Percentiles rank a stretch among this genome's conserved stretches.
phyloP scores from a whole-genome alignment of 495 filamentous ascomycete species.

The Copromyces sp. region DNA sequence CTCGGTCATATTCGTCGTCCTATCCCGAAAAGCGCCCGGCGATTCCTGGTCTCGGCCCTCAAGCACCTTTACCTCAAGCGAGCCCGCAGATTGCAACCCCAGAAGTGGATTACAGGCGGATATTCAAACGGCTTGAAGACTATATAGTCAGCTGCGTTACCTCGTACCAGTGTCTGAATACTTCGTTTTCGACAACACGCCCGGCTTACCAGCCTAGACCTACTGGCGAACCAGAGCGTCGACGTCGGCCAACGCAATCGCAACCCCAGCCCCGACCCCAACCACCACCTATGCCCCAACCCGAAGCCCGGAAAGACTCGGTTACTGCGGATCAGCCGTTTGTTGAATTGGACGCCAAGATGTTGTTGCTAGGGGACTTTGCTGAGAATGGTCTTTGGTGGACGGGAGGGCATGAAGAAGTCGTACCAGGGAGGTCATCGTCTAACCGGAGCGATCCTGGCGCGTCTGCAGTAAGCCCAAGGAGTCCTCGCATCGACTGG shows the following conservation, averaged over 20 bases:
- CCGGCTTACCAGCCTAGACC: conserved; percentile 14
- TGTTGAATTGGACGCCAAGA: conserved; percentile 58
- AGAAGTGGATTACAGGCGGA: conserved; percentile 24
- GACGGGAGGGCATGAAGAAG: conserved; percentile 49
- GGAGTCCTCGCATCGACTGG: conserved; percentile 72
- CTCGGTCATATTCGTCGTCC: conserved; percentile 31
- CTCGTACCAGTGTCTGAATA: conserved; percentile 60
- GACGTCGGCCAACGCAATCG: conserved; percentile 6
- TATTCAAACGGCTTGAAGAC: conserved; percentile 68
- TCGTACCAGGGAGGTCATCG: conserved; percentile 23
- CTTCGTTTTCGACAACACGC: conserved; percentile 49
- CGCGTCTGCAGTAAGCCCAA: conserved; percentile 41
- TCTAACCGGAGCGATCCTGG: conserved; percentile 25
- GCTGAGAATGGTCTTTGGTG: conserved; percentile 82
- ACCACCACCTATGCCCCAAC: neutral
- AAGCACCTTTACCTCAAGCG: conserved; percentile 2
- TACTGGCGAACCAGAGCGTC: conserved; percentile 6
- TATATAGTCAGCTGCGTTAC: conserved; percentile 61
- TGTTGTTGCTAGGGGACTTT: conserved; percentile 66
- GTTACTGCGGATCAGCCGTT: conserved; percentile 24
- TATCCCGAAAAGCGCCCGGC: conserved; percentile 26
- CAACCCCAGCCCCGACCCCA: neutral
- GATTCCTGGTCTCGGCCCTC: neutral
- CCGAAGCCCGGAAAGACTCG: conserved; percentile 19
- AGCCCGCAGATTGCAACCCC: conserved; percentile 13